Evolutionary conservation across 2,329 filamentous ascomycete genomes (phyloP).

Genomic region (Chalaropsis ovoidea): DNA sequence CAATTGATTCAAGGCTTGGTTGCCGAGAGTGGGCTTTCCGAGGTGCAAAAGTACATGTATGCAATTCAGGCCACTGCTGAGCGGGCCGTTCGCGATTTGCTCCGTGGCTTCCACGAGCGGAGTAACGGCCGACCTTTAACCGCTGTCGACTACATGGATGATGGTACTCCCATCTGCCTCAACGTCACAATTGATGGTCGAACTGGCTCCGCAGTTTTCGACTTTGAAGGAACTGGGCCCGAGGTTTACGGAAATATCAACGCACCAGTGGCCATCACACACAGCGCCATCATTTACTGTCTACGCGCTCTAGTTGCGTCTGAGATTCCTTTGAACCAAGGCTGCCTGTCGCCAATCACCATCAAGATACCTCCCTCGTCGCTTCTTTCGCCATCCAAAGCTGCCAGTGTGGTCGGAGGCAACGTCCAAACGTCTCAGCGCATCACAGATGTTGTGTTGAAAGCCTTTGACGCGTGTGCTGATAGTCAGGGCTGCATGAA

Average conservation of each 20-base stretch:
- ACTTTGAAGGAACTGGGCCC: conserved; percentile 68
- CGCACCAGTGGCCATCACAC: conserved; percentile 70
- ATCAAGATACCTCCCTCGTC: conserved; percentile 63
- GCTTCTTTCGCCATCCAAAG: conserved; percentile 64
- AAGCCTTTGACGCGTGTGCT: conserved; percentile 69
- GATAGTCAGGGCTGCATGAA: conserved; percentile 74
- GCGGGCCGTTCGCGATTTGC: conserved; percentile 58
- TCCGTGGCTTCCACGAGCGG: conserved; percentile 59
- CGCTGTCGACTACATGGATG: conserved; percentile 73
- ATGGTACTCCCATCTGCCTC: conserved; percentile 65
- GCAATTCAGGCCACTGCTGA: conserved; percentile 74
- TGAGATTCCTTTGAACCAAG: conserved; percentile 76
- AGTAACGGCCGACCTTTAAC: conserved; percentile 62
- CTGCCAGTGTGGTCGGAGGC: conserved; percentile 70
- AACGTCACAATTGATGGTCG: conserved; percentile 64
- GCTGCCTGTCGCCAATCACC: conserved; percentile 64
- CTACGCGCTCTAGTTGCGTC: conserved; percentile 67
- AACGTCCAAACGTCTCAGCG: conserved; percentile 51
- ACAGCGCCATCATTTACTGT: conserved; percentile 81
- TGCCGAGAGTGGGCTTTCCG: conserved; percentile 64
- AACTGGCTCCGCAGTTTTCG: conserved; percentile 68
- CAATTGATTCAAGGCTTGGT: conserved; percentile 68
- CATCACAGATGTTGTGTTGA: conserved; percentile 42
- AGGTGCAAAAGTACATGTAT: conserved; percentile 76
- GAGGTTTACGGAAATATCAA: conserved; percentile 76